phyloP scores from a whole-genome alignment of 495 filamentous ascomycete species.

The Talaromyces adpressus region DNA sequence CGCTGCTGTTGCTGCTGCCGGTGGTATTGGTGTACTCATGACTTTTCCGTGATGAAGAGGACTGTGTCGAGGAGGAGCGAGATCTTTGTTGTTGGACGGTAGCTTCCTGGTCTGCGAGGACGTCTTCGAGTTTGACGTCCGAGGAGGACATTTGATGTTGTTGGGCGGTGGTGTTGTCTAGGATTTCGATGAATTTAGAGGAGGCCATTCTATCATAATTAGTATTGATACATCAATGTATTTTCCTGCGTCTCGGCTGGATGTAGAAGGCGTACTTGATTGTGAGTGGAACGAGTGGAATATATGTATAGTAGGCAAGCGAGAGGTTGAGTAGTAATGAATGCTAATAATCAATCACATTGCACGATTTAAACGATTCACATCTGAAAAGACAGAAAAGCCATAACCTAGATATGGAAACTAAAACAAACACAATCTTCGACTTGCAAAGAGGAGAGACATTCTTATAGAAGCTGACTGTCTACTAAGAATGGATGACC shows the following conservation, averaged over 20 bases:
- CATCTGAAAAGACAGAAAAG: not conserved
- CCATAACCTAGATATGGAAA: not conserved
- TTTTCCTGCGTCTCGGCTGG: too few relatives aligned
- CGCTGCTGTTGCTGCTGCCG: not conserved
- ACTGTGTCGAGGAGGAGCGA: conserved; percentile 35
- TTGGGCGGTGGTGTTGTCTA: conserved; percentile 27
- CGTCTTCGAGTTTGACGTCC: conserved; percentile 42
- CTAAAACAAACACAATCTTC: too few relatives aligned
- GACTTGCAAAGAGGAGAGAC: not conserved
- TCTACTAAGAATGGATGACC: not conserved
- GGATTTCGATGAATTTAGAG: conserved; percentile 42
- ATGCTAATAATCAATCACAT: not conserved
- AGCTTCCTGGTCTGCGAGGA: conserved; percentile 41
- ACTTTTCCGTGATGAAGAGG: conserved; percentile 28
- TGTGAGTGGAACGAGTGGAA: not conserved
- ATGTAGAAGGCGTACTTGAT: not conserved
- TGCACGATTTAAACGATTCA: not conserved
- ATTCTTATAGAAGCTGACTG: not conserved
- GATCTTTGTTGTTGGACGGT: conserved; percentile 25
- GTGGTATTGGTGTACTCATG: conserved; percentile 24
- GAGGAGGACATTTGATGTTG: conserved; percentile 29
- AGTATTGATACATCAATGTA: not conserved
- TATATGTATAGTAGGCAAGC: not conserved
- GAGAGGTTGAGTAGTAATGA: not conserved
- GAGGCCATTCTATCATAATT: not conserved